Evolutionary conservation across 306 rosid species (phyloP).

Genomic region (Mimosa bimucronata): DNA sequence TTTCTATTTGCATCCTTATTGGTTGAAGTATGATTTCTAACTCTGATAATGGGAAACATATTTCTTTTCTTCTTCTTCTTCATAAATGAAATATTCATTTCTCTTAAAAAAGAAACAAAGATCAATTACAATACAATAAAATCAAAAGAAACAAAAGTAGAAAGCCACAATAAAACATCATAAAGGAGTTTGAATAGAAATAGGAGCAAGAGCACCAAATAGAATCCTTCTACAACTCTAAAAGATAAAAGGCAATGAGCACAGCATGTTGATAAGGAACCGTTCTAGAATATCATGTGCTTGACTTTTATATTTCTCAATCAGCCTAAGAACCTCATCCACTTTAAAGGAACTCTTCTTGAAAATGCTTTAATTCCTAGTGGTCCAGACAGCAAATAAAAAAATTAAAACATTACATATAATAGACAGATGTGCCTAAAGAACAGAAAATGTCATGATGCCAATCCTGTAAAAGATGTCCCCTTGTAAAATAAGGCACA

Average conservation of each 20-base stretch:
- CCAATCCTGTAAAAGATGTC: not conserved
- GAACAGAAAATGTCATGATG: not conserved
- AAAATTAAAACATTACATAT: not conserved
- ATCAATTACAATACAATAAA: no score
- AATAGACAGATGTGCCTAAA: not conserved
- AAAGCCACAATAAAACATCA: no score
- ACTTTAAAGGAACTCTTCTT: not conserved
- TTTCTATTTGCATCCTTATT: no score
- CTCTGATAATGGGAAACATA: no score
- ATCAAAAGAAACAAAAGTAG: no score
- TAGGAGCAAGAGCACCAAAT: not conserved
- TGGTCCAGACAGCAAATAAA: not conserved
- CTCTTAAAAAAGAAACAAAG: no score
- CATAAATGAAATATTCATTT: no score
- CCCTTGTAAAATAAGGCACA: not conserved
- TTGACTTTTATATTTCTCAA: not conserved
- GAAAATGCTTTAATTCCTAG: not conserved
- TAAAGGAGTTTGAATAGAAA: not conserved
- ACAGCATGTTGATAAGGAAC: not conserved
- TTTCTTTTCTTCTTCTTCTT: no score
- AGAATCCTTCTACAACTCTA: not conserved
- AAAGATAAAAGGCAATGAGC: not conserved
- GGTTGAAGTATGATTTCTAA: no score
- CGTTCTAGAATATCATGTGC: not conserved
- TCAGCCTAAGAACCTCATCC: not conserved